Evolutionary conservation across 305 asterid species (phyloP).

Genomic region (Coffea humblotiana): DNA sequence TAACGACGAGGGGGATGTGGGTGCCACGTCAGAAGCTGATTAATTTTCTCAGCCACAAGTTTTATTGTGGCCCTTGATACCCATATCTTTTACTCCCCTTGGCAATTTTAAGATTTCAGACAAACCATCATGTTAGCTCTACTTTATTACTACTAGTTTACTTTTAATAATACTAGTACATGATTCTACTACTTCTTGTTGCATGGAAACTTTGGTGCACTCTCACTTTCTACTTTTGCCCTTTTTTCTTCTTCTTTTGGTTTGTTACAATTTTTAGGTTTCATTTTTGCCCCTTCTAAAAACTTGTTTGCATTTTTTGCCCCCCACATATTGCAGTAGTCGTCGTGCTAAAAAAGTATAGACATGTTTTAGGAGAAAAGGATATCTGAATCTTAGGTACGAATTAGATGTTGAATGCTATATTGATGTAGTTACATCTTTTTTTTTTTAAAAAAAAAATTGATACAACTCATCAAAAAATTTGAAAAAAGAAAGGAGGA

Average conservation of each 20-base stretch:
- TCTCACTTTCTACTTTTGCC: not conserved
- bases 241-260: not conserved
- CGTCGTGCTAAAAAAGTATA: too few species aligned
- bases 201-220: conserved; percentile 15
- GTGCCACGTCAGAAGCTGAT: conserved; percentile 54
- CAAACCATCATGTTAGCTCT: not conserved
- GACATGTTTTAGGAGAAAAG: too few species aligned
- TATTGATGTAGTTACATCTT: too few species aligned
- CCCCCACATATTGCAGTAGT: not conserved
- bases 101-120: not conserved
- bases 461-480: too few species aligned
- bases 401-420: too few species aligned
- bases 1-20: conserved; percentile 33
- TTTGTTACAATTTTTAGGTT: too few species aligned
- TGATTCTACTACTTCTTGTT: not conserved
- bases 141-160: not conserved
- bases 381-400: too few species aligned
- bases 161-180: not conserved
- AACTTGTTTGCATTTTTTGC: not conserved
- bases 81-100: conserved; percentile 16
- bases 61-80: conserved; percentile 42
- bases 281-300: not conserved
- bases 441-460: too few species aligned
- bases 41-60: conserved; percentile 67
- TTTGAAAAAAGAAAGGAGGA: too few species aligned